Base-by-base conservation (phyloP, 2,329 filamentous ascomycete genomes). In the Aspergillus pseudonomiae region DNA sequence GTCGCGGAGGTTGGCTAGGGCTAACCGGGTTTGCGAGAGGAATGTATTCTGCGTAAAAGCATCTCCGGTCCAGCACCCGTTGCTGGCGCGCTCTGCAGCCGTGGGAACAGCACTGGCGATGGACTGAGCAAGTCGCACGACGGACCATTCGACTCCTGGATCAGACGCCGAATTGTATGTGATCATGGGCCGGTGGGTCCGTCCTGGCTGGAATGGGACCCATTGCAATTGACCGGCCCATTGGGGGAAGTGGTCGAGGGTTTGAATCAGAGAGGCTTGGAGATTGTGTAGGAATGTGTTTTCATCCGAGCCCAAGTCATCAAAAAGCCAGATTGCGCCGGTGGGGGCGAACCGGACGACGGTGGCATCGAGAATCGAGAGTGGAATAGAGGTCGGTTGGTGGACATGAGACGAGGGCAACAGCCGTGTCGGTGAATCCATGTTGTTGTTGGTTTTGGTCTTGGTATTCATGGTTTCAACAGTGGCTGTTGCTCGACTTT, bases 381-480 rank as follows among this genome's bases (percentile, higher is more conserved):
- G 39, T 0, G 39, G 3, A 0, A n/a, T 10, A 9, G 16, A 41
- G 6, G 16, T 4, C 19, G 39, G 39, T 1, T 41, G 16, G 39
- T n/a, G 16, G 6, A 16, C 2, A 41, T n/a, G 39, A n/a, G 39
- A 41, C 39, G 9, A 19, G 39, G 39, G 39, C 1, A 41, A n/a
- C 0, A 41, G 39, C 0, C 39, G 39, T 41, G 7, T 41, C 2
- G 39, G 19, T 19, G 39, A 41, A 4, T 41, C 39, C 39, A 41
- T 41, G 0, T 41, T 4, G 16, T 9, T n/a, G 34, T 16, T 16
- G 0, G 1, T 39, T 16, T 2, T 14, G 6, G 6, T 39, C 1
- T 12, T 39, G 14, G 5, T 36, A 1, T 0, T 0, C 34, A 39
- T 16, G 34, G 34, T 16, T 19, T 41, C 7, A 10, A 41, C 7